Evolutionary conservation across 768 basidiomycete species (phyloP), one percentile per base, ranked within the genome.

Genomic region (Termitomyces sp.): DNA sequence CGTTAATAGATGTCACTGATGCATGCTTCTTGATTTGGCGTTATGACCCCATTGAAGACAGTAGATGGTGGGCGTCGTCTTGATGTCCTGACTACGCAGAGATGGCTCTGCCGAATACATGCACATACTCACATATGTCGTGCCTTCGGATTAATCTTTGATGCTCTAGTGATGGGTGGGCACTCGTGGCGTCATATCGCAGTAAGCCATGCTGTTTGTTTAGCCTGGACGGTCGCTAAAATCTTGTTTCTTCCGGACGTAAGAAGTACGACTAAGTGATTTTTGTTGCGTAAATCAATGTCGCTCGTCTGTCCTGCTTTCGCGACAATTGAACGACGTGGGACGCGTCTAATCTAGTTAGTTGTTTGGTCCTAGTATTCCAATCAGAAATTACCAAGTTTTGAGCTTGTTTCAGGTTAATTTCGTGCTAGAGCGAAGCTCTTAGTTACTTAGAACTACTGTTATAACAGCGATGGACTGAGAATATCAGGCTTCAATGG

Each of bases 401-500:
- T 21, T 56, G 68, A 38, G 59, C 51, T 17, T 70, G 71, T 60
- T 74, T 74, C 63, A 59, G 56, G 70, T 66, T 38, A 48, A 45
- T 14, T 37, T 8, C 42, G 7, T 24, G 42, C 42, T 24, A 15
- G 22, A 8, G 15, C 14, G 22, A 15, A 21, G 24, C 12, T 24
- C 15, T 26, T 12, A 4, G 7, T 44, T 15, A 32, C 30, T 32
- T 32, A 32, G 30, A 5, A 28, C 11, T 14, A 22, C 22, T 34
- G 8, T n/a, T 45, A 40, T 43, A 55, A 35, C 40, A 69, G 66
- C 54, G 65, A 70, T 47, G 71, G 71, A 2, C 45, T 75, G 35
- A 66, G 68, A 56, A 58, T 67, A 71, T 57, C 59, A 74, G 30
- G 63, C 64, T 75, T 75, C 62, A 63, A 69, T 49, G 65, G 60